These are phyloP conservation scores for Passalora sequoiae DNA, from an alignment of 2,329 filamentous ascomycete genomes.

Conservation along the genomic window DNA sequence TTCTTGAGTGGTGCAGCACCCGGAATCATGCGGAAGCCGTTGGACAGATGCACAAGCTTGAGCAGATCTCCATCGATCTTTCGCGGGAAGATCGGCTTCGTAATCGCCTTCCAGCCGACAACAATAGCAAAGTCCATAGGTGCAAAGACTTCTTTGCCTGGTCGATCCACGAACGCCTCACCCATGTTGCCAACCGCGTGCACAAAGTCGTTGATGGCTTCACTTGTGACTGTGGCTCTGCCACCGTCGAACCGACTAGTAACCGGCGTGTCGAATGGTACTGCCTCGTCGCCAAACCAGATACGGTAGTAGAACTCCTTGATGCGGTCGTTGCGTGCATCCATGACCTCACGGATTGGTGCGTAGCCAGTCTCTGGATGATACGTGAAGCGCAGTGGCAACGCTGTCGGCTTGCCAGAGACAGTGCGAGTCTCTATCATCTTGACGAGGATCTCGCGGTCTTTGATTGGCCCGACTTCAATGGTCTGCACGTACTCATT, in stretches of 20 bases:
- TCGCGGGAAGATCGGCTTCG: slow-evolving; percentile 96
- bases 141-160: slow-evolving; percentile 87
- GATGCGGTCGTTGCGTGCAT: slow-evolving; percentile 91
- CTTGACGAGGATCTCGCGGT: slow-evolving; percentile 78
- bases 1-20: slow-evolving; percentile 93
- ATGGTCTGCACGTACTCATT: slow-evolving; percentile 86
- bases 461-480: slow-evolving; percentile 68
- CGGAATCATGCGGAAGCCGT: slow-evolving; percentile 96
- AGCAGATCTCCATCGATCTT: slow-evolving; percentile 93
- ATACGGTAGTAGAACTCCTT: slow-evolving; percentile 99
- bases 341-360: slow-evolving; percentile 96
- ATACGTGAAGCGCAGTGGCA: slow-evolving; percentile 86
- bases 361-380: slow-evolving; percentile 94
- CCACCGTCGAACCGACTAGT: slow-evolving; percentile 89
- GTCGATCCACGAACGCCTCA: slow-evolving; percentile 92
- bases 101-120: slow-evolving; percentile 73
- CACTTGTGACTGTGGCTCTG: slow-evolving; percentile 75
- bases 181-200: slow-evolving; percentile 97
- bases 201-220: slow-evolving; percentile 98
- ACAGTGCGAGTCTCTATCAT: slow-evolving; percentile 92
- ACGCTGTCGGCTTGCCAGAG: slow-evolving; percentile 70
- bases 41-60: slow-evolving; percentile 93
- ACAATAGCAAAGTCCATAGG: slow-evolving; percentile 77
- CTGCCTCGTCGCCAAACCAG: slow-evolving; percentile 85
- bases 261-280: slow-evolving; percentile 79